These are phyloP conservation scores for Nicotiana rustica DNA, from an alignment of 305 asterid species.

Conservation along the genomic window DNA sequence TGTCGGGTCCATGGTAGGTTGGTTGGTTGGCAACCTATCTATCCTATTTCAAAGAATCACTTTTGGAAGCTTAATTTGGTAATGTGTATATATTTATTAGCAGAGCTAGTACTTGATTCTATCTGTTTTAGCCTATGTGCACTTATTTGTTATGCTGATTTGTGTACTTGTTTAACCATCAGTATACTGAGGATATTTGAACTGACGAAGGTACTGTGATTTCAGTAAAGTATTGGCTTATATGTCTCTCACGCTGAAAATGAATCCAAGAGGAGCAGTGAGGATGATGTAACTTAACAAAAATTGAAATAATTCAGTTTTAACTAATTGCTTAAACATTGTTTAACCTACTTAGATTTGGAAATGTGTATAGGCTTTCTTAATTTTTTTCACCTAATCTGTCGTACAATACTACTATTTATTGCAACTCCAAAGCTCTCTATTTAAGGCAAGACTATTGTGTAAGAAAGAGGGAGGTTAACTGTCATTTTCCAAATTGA, in stretches of 20 bases:
- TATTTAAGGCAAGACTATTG: neutral
- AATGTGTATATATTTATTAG: neutral
- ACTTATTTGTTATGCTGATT: neutral
- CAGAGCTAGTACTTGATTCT: neutral
- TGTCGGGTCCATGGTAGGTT: neutral
- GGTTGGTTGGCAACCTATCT: neutral
- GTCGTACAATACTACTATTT: neutral
- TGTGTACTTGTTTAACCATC: neutral
- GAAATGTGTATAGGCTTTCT: neutral
- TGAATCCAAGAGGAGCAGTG: neutral
- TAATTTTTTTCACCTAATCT: neutral
- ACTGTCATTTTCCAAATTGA: constrained; percentile 4
- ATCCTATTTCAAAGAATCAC: neutral
- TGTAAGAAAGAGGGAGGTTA: neutral
- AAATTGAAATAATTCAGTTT: neutral
- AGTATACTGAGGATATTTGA: constrained; percentile 3
- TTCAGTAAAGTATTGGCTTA: neutral
- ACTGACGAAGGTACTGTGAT: neutral
- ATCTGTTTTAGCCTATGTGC: neutral
- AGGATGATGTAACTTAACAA: neutral
- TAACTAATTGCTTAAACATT: neutral
- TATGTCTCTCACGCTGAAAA: neutral
- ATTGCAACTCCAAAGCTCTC: constrained; percentile 3
- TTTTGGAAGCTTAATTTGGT: constrained; percentile 9
- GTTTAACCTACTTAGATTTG: constrained; percentile 12